Conservation (phyloP, 2,329 filamentous ascomycete genomes). For the Fusarium ramigenum region DNA sequence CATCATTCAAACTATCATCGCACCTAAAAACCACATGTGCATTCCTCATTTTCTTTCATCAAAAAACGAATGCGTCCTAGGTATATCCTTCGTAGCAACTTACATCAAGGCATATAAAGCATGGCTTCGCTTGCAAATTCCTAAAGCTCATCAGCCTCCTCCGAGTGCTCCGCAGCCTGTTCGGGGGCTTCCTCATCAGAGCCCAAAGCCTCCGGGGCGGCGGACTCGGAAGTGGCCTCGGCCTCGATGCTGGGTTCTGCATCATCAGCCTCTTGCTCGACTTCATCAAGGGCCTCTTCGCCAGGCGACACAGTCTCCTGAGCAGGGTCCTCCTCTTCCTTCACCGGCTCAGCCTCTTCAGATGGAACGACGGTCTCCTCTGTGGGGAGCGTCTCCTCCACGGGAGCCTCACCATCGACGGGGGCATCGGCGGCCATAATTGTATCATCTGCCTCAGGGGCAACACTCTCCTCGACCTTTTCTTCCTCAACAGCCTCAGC, state of each 20-base stretch:
- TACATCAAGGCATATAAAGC: constrained; percentile 39
- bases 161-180: not conserved
- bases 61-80: constrained; percentile 39
- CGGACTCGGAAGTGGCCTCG: not conserved
- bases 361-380: not conserved
- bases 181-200: not conserved
- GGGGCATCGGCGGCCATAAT: not conserved
- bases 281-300: not conserved
- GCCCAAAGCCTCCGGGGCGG: not conserved
- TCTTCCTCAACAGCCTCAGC: constrained; percentile 2
- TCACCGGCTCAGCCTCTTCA: not conserved
- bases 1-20: constrained; percentile 35
- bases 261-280: not conserved
- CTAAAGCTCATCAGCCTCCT: constrained; percentile 30
- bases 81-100: constrained; percentile 43
- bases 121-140: constrained; percentile 16
- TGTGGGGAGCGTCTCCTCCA: not conserved
- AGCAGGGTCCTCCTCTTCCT: constrained; percentile 4
- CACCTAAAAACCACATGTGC: constrained; percentile 22
- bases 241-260: not conserved
- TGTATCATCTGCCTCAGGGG: not conserved
- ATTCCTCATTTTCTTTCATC: constrained; percentile 34
- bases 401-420: not conserved
- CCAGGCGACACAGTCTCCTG: constrained; percentile 2
- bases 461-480: constrained; percentile 4